Percentiles rank a stretch among this genome's conserved stretches.
Evolutionary conservation across 257 asterid genomes (phyloP).

Genomic region (Knoxia roxburghii): DNA sequence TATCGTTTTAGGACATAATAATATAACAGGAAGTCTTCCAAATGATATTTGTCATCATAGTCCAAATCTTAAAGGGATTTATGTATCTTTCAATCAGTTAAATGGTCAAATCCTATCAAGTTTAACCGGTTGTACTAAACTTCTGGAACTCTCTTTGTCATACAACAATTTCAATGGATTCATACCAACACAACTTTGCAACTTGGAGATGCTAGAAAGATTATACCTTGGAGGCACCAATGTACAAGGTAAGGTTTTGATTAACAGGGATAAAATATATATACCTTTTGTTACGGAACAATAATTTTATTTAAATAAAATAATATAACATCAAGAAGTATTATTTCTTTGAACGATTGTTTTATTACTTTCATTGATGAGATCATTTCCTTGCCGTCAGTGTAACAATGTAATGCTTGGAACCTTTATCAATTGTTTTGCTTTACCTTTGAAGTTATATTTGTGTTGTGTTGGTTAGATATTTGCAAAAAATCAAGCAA

Average conservation of each 20-base stretch:
- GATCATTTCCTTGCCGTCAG: neutral
- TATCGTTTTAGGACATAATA: neutral
- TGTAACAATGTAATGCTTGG: too few relatives aligned
- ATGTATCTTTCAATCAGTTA: neutral
- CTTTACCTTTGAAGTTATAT: too few relatives aligned
- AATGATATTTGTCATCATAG: neutral
- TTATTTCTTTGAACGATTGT: too few relatives aligned
- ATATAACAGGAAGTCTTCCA: slow-evolving; percentile 6
- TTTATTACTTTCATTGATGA: too few relatives aligned
- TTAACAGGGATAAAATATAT: too few relatives aligned
- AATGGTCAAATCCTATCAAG: slow-evolving; percentile 10
- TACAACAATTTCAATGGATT: slow-evolving; percentile 3
- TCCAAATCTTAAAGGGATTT: neutral
- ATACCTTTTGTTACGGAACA: too few relatives aligned
- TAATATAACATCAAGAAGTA: too few relatives aligned
- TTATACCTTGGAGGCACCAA: neutral
- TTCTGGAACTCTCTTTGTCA: neutral
- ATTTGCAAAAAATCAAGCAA: too few relatives aligned
- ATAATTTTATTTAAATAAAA: too few relatives aligned
- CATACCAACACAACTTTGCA: neutral
- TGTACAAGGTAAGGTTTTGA: neutral
- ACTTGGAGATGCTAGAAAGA: neutral
- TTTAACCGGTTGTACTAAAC: neutral
- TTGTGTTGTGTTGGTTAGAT: too few relatives aligned
- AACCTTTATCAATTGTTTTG: too few relatives aligned